Base-by-base conservation (phyloP, 2,329 filamentous ascomycete genomes). In the Fusarium anguioides region DNA sequence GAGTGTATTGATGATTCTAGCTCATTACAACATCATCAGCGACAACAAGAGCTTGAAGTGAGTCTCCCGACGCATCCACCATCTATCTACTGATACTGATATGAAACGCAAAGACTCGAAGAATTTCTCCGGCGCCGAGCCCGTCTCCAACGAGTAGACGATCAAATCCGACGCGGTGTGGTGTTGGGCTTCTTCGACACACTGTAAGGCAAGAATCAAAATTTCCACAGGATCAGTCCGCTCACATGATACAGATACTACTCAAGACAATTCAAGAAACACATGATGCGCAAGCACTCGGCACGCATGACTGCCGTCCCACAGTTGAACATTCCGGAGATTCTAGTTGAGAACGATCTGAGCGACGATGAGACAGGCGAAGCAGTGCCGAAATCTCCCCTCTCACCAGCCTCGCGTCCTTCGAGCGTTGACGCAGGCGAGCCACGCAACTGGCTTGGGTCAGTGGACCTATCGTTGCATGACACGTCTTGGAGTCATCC, bases 11-110 rank as follows among this genome's bases (percentile, higher is more conserved):
- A 96, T 99, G 91, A 96, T 97, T 62, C 84, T 99, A 57, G 95
- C 96, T 31, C 96, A 99, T 79, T 97, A 99, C 84, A 99, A 98
- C 74, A 94, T 99, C 74, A 99, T 99, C 77, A 97, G 91, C 70
- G 96, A 99, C 79, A 97, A 91, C 82, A 97, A 97, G 84, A 97
- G 94, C 78, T 82, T 99, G 75, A 90, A 87, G 90, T 92, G 81
- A 75, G 82, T 78, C 20, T 39, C 20, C 6, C 9, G 15, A 17
- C 15, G 15, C 15, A 15, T 6, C 17, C 18, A 9, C 11, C 8
- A 12, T 26, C 7, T 44, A 9, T 18, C 14, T 8, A 11, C 46
- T 21, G 46, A 53, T 47, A 49, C 73, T 79, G 74, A 82, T 74
- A 60, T 20, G 36, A n/a, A 35, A 51, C 23, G 36, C 24, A 10